A percentile compares a stretch with the other conserved stretches of the same genome.
phyloP scores from a whole-genome alignment of 2,329 filamentous ascomycete species.

The Rugonectria rugulosa region DNA sequence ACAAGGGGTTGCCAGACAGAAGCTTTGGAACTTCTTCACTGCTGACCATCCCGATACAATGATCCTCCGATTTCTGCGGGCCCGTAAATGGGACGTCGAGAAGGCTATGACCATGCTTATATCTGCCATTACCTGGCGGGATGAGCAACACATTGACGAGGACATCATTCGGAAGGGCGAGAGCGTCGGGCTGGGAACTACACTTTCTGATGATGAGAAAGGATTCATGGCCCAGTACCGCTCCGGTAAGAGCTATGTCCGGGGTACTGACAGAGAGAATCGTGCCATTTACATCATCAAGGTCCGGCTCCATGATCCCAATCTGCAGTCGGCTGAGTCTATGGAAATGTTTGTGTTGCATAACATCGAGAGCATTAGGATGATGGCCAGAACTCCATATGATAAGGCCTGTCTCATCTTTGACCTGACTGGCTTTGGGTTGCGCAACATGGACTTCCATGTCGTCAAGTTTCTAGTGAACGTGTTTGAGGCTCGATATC shows the following conservation, averaged over 20 bases:
- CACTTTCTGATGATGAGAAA: conserved; percentile 37
- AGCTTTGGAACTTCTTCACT: conserved; percentile 24
- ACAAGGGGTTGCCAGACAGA: conserved; percentile 18
- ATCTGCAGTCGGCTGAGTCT: conserved; percentile 42
- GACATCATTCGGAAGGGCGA: conserved; percentile 46
- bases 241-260: conserved; percentile 49
- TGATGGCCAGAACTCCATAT: conserved; percentile 35
- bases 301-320: conserved; percentile 38
- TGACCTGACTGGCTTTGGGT: conserved; percentile 74
- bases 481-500: conserved; percentile 80
- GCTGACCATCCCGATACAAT: conserved; percentile 58
- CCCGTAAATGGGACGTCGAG: conserved; percentile 95
- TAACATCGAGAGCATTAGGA: conserved; percentile 47
- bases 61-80: conserved; percentile 81
- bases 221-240: conserved; percentile 48
- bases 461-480: conserved; percentile 83
- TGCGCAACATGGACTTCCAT: conserved; percentile 79
- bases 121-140: conserved; percentile 48
- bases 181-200: conserved; percentile 35
- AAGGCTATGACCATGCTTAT: conserved; percentile 88
- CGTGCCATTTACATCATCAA: conserved; percentile 49
- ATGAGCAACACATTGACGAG: conserved; percentile 42
- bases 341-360: conserved; percentile 50
- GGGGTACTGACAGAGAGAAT: conserved; percentile 45
- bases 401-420: conserved; percentile 61